Base-by-base conservation (phyloP, 176 grass and related monocot genomes). In the Aegilops bicornis region DNA sequence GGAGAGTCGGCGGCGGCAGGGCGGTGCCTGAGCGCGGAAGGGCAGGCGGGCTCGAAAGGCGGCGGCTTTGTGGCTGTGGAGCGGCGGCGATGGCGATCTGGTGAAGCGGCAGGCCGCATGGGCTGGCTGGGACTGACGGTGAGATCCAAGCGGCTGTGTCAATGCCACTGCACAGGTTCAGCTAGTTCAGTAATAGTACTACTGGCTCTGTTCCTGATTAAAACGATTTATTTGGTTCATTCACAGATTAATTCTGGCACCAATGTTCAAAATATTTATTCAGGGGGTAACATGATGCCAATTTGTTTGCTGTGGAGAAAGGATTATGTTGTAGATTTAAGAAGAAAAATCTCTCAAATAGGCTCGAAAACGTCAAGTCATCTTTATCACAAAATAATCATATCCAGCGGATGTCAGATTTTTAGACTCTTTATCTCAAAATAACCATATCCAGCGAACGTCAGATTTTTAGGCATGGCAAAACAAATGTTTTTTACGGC, bases 1-100 rank as follows among this genome's bases (percentile, higher is more conserved):
- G 74, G 36, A 91, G 60, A 65, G 85, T 6, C 56, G 82, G 52
- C 19, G 69, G 56, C n/a, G 15, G 48, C 45, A 16, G 4, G 73
- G 47, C 0, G 64, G 68, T 9, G 63, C 19, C 6, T 6, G 15
- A n/a, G 88, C 61, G 42, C 73, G 14, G 3, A 80, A 17, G 35
- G 31, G 56, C 1, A 12, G 25, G 45, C 37, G 87, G 23, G 16
- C 31, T 79, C 5, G 75, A 6, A 56, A 22, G 30, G 47, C 11
- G 24, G 39, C 54, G 54, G 19, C 54, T 20, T 31, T 52, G 27
- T 8, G 13, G n/a, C 16, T 6, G 72, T 6, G 14, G 39, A 1
- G 68, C 48, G 48, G 73, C 45, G 48, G 79, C 15, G 8, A 33
- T 60, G 85, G 77, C 48, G 76, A 79, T 79, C 37, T 45, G 19